These are phyloP conservation scores for Solanum rostratum DNA, from an alignment of 257 asterid species.

Conservation along the genomic window DNA sequence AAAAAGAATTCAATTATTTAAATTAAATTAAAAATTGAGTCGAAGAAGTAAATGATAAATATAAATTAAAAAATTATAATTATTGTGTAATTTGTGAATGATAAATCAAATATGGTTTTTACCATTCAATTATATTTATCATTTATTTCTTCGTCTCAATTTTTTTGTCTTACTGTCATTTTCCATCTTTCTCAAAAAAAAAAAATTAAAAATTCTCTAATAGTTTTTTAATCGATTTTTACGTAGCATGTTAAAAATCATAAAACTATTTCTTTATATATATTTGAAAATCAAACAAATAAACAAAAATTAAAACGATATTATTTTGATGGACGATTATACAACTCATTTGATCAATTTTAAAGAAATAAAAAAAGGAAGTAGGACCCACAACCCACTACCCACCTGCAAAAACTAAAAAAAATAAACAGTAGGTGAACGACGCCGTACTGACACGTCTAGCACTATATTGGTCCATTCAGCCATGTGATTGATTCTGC, in stretches of 20 bases:
- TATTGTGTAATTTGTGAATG: too few relatives aligned
- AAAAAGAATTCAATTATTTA: too few relatives aligned
- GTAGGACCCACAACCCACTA: neutral
- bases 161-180: too few relatives aligned
- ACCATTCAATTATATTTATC: too few relatives aligned
- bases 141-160: too few relatives aligned
- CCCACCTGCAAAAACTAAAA: neutral
- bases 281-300: too few relatives aligned
- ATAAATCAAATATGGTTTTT: too few relatives aligned
- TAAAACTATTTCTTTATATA: neutral
- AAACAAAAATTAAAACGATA: neutral
- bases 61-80: too few relatives aligned
- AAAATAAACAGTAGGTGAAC: neutral
- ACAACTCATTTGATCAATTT: neutral
- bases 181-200: too few relatives aligned
- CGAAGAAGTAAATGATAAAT: too few relatives aligned
- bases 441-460: conserved; percentile 1
- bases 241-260: neutral
- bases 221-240: neutral
- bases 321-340: neutral
- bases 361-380: neutral
- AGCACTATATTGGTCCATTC: neutral
- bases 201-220: neutral
- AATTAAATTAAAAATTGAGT: too few relatives aligned
- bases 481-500: conserved; percentile 4